Conservation (phyloP, 2,329 filamentous ascomycete species). For the Cercospora sesami region DNA sequence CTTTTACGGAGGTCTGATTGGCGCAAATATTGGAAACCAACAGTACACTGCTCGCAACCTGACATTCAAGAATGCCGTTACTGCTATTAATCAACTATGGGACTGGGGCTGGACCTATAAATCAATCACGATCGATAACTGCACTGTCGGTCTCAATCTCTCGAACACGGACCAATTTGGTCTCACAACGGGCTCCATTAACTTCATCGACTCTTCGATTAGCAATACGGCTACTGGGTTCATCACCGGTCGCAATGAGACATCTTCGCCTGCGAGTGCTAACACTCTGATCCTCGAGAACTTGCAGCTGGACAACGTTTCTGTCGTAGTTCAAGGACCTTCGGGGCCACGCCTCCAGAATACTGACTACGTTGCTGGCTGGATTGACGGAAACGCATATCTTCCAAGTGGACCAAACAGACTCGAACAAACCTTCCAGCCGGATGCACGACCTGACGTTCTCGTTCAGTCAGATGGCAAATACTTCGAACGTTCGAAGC, state of each 20-base stretch:
- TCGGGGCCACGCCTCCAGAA: constrained; percentile 37
- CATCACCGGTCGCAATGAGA: constrained; percentile 47
- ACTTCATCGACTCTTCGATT: constrained; percentile 58
- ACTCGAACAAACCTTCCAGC: constrained; percentile 47
- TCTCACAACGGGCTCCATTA: constrained; percentile 56
- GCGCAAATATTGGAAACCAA: background rate
- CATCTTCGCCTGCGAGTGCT: constrained; percentile 46
- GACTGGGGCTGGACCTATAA: background rate
- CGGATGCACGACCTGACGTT: constrained; percentile 46
- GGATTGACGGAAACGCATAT: constrained; percentile 49
- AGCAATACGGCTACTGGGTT: constrained; percentile 53
- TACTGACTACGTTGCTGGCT: constrained; percentile 40
- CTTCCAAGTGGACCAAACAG: constrained; percentile 47
- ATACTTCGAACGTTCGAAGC: background rate
- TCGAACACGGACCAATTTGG: constrained; percentile 43
- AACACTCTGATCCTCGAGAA: constrained; percentile 60
- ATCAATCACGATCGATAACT: background rate
- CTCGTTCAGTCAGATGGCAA: background rate
- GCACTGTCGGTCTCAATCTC: constrained; percentile 32
- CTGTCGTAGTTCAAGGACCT: constrained; percentile 45
- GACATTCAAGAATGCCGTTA: background rate
- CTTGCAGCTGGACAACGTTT: constrained; percentile 53
- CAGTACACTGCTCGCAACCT: background rate
- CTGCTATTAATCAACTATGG: background rate
- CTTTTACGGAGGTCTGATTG: constrained; percentile 43